These are phyloP conservation scores for Vanrija sp. DNA, from an alignment of 1,284 basidiomycete genomes.

Conservation along the genomic window DNA sequence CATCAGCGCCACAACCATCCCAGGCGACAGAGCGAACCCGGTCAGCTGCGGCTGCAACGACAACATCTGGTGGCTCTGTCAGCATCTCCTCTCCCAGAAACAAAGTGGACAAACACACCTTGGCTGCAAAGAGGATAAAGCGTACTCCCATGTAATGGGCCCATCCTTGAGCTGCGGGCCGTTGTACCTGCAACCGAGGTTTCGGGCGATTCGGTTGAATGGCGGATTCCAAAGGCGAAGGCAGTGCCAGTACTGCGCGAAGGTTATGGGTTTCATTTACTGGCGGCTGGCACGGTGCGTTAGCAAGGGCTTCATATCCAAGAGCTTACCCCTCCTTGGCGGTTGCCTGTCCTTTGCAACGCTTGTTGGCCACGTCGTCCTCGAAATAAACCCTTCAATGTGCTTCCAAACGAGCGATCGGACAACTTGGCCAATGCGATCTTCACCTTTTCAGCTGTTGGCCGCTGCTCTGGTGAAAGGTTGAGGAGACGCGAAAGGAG, in stretches of 20 bases:
- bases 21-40: conserved; percentile 3
- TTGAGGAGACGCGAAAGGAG: conserved; percentile 69
- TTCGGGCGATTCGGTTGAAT: no score
- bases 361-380: no score
- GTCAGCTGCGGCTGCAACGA: conserved; percentile 21
- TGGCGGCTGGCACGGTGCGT: no score
- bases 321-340: no score
- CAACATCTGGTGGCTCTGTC: conserved; percentile 12
- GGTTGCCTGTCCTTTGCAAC: no score
- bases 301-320: no score
- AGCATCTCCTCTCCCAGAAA: background rate
- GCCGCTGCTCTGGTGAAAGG: conserved; percentile 59
- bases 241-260: conserved; percentile 17
- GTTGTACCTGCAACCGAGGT: no score
- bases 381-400: no score
- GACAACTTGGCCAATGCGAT: conserved; percentile 8
- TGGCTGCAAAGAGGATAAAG: conserved; percentile 11
- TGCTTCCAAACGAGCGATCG: no score
- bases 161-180: no score
- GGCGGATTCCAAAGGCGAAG: conserved; percentile 7
- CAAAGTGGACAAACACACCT: conserved; percentile 8
- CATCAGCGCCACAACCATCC: conserved; percentile 10
- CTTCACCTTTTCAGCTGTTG: conserved; percentile 65
- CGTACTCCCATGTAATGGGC: background rate
- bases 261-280: background rate